Base-by-base conservation (phyloP, 495 filamentous ascomycete species). In the Delitschia confertaspora region DNA sequence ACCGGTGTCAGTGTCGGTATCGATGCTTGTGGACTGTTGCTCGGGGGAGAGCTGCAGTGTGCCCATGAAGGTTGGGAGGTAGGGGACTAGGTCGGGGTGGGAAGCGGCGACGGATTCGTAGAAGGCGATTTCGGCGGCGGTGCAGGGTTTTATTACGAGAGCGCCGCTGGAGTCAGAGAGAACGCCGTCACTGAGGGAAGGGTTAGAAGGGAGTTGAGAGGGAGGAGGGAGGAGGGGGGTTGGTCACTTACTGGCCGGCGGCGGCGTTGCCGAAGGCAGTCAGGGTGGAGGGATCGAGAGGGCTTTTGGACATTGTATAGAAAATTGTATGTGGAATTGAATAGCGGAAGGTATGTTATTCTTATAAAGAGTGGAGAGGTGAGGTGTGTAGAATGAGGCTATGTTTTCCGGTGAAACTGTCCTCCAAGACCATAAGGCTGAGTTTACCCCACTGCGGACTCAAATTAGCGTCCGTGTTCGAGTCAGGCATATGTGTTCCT, bases 111-210 rank as follows among this genome's bases (percentile, higher is more conserved):
- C 78, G 19, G 80, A 76, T 64, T 95, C 80, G 74, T 99, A 99
- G 66, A 99, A 99, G 19, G 78, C 75, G 45, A 95, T 77, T 66
- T 99, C 91, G 44, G 77, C 73, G 30, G 74, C 62, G 5, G 85
- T 93, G 65, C 91, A 95, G 21, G 91, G 91, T 65, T 99, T 99
- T 61, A 95, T 85, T 58, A 99, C 80, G 13, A 95, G 69, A 42
- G 82, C 74, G 56, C 91, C 91, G 36, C 84, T 80, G 39, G 72
- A 66, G 56, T 94, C 87, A 59, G 81, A 88, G 49, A 93, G 78
- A 32, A 94, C 88, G 51, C 91, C 91, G 33, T 91, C 88, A 65
- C 88, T 96, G 62, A 36, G 40, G 46, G 23, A n/a, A 13, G 5
- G 7, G 25, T 38, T 23, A 33, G 47, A 45, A 38, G 31, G 40